Percentiles rank a stretch among this genome's conserved stretches.
Conservation (phyloP, 805 yeast species). For the Tetrapisispora nanseiensis region DNA sequence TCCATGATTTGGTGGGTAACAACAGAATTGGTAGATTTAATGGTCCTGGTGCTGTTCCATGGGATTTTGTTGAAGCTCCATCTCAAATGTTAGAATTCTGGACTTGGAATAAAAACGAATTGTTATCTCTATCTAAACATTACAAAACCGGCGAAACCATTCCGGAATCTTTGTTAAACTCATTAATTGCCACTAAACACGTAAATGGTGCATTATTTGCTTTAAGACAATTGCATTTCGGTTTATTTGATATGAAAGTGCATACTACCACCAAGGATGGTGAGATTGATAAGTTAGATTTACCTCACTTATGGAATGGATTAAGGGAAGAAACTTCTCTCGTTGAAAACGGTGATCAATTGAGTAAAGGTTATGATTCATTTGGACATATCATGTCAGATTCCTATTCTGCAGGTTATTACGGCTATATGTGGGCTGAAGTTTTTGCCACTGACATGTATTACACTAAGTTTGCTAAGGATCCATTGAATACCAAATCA, state of each 20-base stretch:
- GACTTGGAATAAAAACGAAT: constrained; percentile 66
- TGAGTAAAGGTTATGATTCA: constrained; percentile 60
- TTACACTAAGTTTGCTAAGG: constrained; percentile 53
- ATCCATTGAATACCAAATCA: constrained; percentile 52
- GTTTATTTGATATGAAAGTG: constrained; percentile 62
- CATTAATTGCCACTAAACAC: constrained; percentile 55
- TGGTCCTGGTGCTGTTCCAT: constrained; percentile 61
- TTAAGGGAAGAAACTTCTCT: constrained; percentile 54
- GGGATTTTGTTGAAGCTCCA: constrained; percentile 89
- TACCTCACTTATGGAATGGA: constrained; percentile 53
- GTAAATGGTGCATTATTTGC: constrained; percentile 67
- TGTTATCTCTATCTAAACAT: constrained; percentile 54
- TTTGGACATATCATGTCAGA: constrained; percentile 74
- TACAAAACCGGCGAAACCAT: constrained; percentile 51
- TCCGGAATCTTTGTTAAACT: constrained; percentile 45
- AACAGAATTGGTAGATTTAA: constrained; percentile 59
- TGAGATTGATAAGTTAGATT: constrained; percentile 38
- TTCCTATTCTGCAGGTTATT: constrained; percentile 80
- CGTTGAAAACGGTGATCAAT: constrained; percentile 43
- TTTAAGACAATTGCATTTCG: constrained; percentile 71
- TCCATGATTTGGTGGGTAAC: constrained; percentile 63
- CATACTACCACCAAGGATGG: constrained; percentile 38
- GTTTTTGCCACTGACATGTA: constrained; percentile 81
- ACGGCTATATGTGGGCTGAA: constrained; percentile 78
- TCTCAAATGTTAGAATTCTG: constrained; percentile 84